Conservation (phyloP, 176 grass and related monocot genomes). For the Aegilops bicornis region DNA sequence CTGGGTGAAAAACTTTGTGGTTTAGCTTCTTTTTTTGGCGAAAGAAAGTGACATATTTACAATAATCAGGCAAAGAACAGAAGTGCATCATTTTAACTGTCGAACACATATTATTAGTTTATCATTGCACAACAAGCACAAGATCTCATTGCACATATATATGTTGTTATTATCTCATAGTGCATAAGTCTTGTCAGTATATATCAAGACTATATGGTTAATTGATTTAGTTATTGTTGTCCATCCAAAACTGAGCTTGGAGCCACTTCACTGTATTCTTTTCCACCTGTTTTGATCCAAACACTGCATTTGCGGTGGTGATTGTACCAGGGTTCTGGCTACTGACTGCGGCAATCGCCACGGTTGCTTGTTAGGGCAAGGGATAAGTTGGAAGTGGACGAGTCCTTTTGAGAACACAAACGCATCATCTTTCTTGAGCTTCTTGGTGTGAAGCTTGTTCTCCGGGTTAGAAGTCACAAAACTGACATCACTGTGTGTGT, state of each 20-base stretch:
- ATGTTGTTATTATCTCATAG: background rate
- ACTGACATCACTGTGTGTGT: background rate
- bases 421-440: background rate
- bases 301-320: background rate
- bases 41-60: too few species aligned
- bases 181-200: background rate
- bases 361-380: background rate
- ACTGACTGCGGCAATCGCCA: background rate
- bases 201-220: background rate
- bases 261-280: background rate
- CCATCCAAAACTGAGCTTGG: slow-evolving; percentile 1
- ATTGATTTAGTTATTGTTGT: background rate
- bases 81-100: background rate
- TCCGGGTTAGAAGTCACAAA: background rate
- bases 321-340: background rate
- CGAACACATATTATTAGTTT: background rate
- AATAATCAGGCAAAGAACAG: too few species aligned
- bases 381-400: background rate
- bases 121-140: too few species aligned
- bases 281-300: background rate
- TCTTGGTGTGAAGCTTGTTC: background rate
- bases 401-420: background rate
- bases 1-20: too few species aligned
- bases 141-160: background rate
- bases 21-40: too few species aligned